A percentile compares a stretch with the other conserved stretches of the same genome.
phyloP scores from a whole-genome alignment of 169 alveolate genomes.

The Plasmodium ovale region DNA sequence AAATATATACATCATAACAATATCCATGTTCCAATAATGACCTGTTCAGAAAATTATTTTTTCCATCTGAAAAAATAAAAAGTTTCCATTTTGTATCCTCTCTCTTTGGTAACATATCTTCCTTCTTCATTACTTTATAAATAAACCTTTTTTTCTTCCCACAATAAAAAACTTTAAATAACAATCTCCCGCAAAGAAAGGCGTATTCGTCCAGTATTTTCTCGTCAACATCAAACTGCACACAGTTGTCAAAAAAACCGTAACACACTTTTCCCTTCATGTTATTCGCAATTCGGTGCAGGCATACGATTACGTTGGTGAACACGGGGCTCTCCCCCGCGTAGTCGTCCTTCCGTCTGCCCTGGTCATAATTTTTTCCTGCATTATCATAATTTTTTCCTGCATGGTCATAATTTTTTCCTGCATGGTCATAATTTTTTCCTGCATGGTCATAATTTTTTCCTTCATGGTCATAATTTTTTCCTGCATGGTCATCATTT shows the following conservation, averaged over 20 bases:
- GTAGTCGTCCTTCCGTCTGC: neutral
- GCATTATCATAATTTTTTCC: neutral
- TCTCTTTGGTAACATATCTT: neutral
- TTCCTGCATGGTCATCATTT: neutral
- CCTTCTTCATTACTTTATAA: constrained; percentile 26
- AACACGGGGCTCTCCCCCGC: neutral
- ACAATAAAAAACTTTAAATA: constrained; percentile 18
- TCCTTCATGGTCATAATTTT: neutral
- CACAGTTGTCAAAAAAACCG: constrained; percentile 22
- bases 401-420: neutral
- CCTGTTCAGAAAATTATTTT: constrained; percentile 19
- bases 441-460: neutral
- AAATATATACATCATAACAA: constrained; percentile 16
- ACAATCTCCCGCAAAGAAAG: constrained; percentile 53
- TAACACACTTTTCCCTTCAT: constrained; percentile 31
- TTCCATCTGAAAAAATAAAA: constrained; percentile 17
- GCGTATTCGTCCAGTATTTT: constrained; percentile 10
- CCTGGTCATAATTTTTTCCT: neutral
- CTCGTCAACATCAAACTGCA: constrained; percentile 11
- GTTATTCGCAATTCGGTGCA: constrained; percentile 46
- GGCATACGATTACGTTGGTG: constrained; percentile 17
- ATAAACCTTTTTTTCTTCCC: neutral
- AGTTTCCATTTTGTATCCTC: constrained; percentile 1
- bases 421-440: neutral
- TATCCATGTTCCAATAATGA: constrained; percentile 19